Evolutionary conservation across 345 rosid species (phyloP).

Genomic region (Eucalyptus virginea): DNA sequence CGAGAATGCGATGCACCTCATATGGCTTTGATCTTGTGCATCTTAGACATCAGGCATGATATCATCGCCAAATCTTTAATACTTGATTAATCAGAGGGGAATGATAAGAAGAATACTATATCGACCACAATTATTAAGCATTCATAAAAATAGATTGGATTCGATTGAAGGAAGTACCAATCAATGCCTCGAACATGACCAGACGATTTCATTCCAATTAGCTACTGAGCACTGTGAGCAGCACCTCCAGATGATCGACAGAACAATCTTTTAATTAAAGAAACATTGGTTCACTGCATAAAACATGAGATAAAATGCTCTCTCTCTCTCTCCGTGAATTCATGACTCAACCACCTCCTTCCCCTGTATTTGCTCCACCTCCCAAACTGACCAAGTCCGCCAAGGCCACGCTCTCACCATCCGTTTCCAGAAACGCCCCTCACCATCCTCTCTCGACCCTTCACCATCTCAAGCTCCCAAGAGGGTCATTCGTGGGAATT

Average conservation of each 20-base stretch:
- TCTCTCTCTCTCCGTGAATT: not conserved
- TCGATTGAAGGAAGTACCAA: not conserved
- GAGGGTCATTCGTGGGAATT: not conserved
- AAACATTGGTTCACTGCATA: not conserved
- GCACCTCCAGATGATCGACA: not conserved
- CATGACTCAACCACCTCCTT: not conserved
- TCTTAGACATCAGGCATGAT: not conserved
- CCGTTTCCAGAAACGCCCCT: not conserved
- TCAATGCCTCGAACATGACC: not conserved
- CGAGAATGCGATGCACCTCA: not conserved
- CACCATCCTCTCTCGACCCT: not conserved
- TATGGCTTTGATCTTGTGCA: not conserved
- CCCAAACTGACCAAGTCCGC: not conserved
- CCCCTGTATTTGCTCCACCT: not conserved
- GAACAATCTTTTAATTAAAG: not conserved
- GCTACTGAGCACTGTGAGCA: not conserved
- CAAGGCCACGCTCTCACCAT: not conserved
- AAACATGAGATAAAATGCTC: not conserved
- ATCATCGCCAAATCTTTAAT: not conserved
- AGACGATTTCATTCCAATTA: not conserved
- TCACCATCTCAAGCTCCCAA: not conserved
- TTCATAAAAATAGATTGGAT: not conserved
- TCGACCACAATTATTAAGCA: not conserved
- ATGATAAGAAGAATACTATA: not conserved
- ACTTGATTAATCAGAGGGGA: not conserved